Conservation (phyloP, 208 protist genomes). For the Acanthamoeba culbertsoni region DNA sequence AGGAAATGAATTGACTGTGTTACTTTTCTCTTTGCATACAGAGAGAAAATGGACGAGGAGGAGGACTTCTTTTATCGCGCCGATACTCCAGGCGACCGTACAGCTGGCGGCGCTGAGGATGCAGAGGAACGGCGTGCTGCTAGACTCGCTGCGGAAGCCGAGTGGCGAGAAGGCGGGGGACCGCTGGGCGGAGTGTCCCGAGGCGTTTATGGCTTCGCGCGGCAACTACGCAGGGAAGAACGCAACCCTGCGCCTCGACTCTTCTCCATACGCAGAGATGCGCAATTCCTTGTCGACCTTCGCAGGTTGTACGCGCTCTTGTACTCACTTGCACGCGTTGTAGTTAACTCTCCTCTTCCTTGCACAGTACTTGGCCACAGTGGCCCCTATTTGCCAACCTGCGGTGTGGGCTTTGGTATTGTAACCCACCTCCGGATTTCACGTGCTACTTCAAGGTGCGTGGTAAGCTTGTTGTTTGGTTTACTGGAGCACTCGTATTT, state of each 20-base stretch:
- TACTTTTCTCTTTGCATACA: neutral
- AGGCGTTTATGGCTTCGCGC: neutral
- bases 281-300: neutral
- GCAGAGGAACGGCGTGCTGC: neutral
- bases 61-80: neutral
- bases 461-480: neutral
- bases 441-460: constrained; percentile 54
- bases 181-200: neutral
- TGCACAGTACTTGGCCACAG: neutral
- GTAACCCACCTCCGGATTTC: neutral
- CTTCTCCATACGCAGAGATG: neutral
- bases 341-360: neutral
- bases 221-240: neutral
- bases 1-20: neutral
- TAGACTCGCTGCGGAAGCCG: neutral
- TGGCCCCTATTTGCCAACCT: neutral
- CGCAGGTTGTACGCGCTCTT: neutral
- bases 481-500: neutral
- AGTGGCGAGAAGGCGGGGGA: neutral
- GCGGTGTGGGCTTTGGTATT: constrained; percentile 49
- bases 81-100: too few species aligned
- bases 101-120: neutral
- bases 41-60: neutral
- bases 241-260: neutral
- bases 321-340: neutral